A percentile compares a stretch with the other conserved stretches of the same genome.
phyloP scores from a whole-genome alignment of 352 stramenopile species.

The Phytophthora tentaculata region DNA sequence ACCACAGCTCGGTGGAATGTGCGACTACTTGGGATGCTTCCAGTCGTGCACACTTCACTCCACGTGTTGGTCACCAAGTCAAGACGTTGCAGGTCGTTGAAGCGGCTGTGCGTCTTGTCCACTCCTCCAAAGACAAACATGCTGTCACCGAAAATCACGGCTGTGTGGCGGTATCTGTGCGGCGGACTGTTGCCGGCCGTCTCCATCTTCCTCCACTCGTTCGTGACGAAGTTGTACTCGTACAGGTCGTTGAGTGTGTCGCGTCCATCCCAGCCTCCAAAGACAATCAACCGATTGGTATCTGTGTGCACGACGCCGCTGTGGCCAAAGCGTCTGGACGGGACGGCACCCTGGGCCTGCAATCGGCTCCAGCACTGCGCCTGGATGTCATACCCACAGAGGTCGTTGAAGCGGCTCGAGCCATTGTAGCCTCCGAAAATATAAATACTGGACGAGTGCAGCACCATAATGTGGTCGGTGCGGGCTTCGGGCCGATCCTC shows the following conservation, averaged over 20 bases:
- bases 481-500: slow-evolving; percentile 72
- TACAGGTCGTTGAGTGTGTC: slow-evolving; percentile 88
- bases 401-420: slow-evolving; percentile 82
- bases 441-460: slow-evolving; percentile 81
- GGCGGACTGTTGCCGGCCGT: slow-evolving; percentile 63
- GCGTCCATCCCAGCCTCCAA: slow-evolving; percentile 87
- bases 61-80: slow-evolving; percentile 84
- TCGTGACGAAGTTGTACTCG: slow-evolving; percentile 77
- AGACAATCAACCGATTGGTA: slow-evolving; percentile 81
- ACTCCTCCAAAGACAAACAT: slow-evolving; percentile 93
- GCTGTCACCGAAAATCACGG: slow-evolving; percentile 82
- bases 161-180: slow-evolving; percentile 87
- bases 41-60: slow-evolving; percentile 84
- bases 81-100: slow-evolving; percentile 85
- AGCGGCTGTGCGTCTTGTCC: slow-evolving; percentile 89
- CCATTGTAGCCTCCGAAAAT: slow-evolving; percentile 92
- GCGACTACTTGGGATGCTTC: slow-evolving; percentile 80
- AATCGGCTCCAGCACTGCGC: slow-evolving; percentile 63
- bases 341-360: slow-evolving; percentile 51
- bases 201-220: slow-evolving; percentile 71
- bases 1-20: slow-evolving; percentile 90
- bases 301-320: slow-evolving; percentile 77
- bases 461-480: slow-evolving; percentile 90
- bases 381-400: slow-evolving; percentile 75
- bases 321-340: slow-evolving; percentile 82